phyloP scores from a whole-genome alignment of 768 basidiomycete genomes.

The Udeniomyces megalosporus region DNA sequence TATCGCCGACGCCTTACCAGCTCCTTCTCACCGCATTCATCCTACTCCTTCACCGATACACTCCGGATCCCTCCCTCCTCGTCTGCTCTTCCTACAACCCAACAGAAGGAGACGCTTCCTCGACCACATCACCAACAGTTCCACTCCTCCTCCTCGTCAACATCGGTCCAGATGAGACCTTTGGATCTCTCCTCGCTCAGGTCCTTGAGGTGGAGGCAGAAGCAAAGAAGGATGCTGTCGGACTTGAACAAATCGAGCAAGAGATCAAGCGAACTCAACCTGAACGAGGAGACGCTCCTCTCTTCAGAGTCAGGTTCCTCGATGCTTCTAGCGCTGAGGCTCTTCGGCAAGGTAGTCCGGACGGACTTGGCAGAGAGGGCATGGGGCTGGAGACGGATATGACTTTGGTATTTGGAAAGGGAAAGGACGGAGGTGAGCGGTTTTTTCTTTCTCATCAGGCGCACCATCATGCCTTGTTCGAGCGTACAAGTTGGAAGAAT shows the following conservation, averaged over 20 bases:
- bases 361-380: constrained; percentile 31
- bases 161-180: constrained; percentile 69
- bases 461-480: too few relatives aligned
- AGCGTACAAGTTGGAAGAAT: background rate
- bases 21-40: constrained; percentile 81
- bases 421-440: background rate
- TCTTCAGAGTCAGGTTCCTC: constrained; percentile 14
- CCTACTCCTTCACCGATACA: constrained; percentile 81
- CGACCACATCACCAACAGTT: constrained; percentile 39
- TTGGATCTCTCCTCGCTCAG: constrained; percentile 71
- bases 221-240: constrained; percentile 62
- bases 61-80: constrained; percentile 83
- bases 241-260: constrained; percentile 52
- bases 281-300: constrained; percentile 14
- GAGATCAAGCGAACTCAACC: constrained; percentile 18
- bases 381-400: constrained; percentile 23
- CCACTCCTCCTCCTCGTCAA: constrained; percentile 72
- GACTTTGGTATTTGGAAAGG: constrained; percentile 3
- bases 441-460: background rate
- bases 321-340: constrained; percentile 40
- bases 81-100: constrained; percentile 31
- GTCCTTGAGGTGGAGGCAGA: constrained; percentile 71
- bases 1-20: constrained; percentile 65
- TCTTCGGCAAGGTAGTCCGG: constrained; percentile 32
- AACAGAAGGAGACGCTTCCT: constrained; percentile 34